phyloP scores from a whole-genome alignment of 345 rosid species.

The Rhizophora mangle region DNA sequence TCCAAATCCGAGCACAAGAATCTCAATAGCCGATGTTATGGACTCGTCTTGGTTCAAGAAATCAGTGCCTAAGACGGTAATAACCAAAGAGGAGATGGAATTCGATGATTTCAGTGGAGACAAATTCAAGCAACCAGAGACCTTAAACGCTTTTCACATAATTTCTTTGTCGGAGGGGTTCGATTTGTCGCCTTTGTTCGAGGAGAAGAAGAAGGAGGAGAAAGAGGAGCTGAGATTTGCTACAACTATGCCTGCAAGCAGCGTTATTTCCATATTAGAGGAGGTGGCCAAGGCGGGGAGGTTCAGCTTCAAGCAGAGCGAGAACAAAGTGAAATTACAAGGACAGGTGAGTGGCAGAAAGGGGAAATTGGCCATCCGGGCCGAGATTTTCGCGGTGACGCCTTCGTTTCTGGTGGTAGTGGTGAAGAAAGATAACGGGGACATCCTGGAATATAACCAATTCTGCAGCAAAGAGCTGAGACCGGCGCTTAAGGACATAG shows the following conservation, averaged over 20 bases:
- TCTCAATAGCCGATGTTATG: slow-evolving; percentile 54
- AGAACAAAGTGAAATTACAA: slow-evolving; percentile 64
- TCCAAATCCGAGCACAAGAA: slow-evolving; percentile 68
- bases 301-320: slow-evolving; percentile 71
- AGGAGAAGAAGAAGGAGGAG: slow-evolving; percentile 81
- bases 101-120: slow-evolving; percentile 30
- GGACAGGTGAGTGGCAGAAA: slow-evolving; percentile 81
- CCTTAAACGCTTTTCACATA: slow-evolving; percentile 84
- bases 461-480: slow-evolving; percentile 81
- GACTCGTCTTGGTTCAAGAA: slow-evolving; percentile 79
- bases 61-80: slow-evolving; percentile 28
- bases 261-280: slow-evolving; percentile 76
- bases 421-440: slow-evolving; percentile 90
- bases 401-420: slow-evolving; percentile 78
- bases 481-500: slow-evolving; percentile 86
- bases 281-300: slow-evolving; percentile 65
- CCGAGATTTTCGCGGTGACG: slow-evolving; percentile 72
- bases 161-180: slow-evolving; percentile 87
- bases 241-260: slow-evolving; percentile 73
- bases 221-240: slow-evolving; percentile 81
- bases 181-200: slow-evolving; percentile 77
- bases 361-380: slow-evolving; percentile 76
- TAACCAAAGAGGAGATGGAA: slow-evolving; percentile 29
- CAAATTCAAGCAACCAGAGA: slow-evolving; percentile 50
- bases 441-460: slow-evolving; percentile 79